These are phyloP conservation scores for Trichophyton schoenleinii DNA, from an alignment of 2,329 filamentous ascomycete genomes.

Conservation along the genomic window DNA sequence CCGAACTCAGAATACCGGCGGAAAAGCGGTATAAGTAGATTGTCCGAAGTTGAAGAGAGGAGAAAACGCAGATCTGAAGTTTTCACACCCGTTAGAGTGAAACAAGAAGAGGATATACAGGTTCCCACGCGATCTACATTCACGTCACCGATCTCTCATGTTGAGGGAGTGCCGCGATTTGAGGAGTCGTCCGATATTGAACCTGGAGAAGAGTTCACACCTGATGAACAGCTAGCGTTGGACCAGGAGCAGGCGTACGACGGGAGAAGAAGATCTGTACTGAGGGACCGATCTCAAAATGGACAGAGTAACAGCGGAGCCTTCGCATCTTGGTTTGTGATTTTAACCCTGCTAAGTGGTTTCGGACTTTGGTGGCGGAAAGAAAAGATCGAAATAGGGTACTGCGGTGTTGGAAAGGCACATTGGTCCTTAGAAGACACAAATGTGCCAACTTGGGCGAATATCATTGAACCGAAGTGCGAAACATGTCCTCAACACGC, in stretches of 20 bases:
- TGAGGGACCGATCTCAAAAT: conserved; percentile 16
- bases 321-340: conserved; percentile 57
- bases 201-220: conserved; percentile 78
- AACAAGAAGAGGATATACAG: conserved; percentile 41
- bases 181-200: conserved; percentile 41
- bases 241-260: conserved; percentile 53
- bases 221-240: conserved; percentile 73
- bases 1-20: conserved; percentile 33
- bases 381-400: conserved; percentile 92
- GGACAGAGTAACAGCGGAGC: conserved; percentile 37
- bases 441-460: conserved; percentile 60
- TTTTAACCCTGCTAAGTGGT: conserved; percentile 56
- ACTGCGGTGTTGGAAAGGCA: conserved; percentile 70
- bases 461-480: conserved; percentile 63
- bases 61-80: conserved; percentile 22
- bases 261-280: conserved; percentile 28
- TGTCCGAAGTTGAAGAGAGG: conserved; percentile 18
- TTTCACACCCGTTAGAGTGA: conserved; percentile 24
- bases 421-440: conserved; percentile 47
- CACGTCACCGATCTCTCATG: conserved; percentile 42
- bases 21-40: conserved; percentile 38
- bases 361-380: conserved; percentile 79
- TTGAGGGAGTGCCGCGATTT: conserved; percentile 25
- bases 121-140: conserved; percentile 47
- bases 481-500: conserved; percentile 85